Base-by-base conservation (phyloP, 345 rosid species). In the Brassica juncea region DNA sequence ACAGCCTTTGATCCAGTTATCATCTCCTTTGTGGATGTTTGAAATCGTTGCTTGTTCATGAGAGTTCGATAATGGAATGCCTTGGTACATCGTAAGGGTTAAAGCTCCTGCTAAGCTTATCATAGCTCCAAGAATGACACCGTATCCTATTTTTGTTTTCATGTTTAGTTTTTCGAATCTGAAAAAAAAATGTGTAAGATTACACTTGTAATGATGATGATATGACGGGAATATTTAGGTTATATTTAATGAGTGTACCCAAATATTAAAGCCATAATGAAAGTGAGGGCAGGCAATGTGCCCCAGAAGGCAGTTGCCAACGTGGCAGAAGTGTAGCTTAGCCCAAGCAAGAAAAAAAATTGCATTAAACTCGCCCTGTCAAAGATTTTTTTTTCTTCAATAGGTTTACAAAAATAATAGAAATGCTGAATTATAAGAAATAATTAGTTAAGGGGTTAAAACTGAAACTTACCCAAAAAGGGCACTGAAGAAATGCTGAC, bases 251-350 rank as follows among this genome's bases (percentile, higher is more conserved):
- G 2, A 64, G 25, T 16, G 14, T 89, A 88, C 94, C 92, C 75
- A 69, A 90, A 84, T 28, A 90, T 83, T 64, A 91, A 72, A 66
- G 94, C 92, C 89, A 88, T 74, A 31, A 90, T 52, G 80, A 90
- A 90, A 54, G 97, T 91, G 73, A 84, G n/a, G 8, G 88, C 84
- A 23, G 97, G 92, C 39, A 90, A 82, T 70, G 84, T 79, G 80
- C 86, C 88, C 82, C 76, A 35, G 82, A 91, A 91, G 32, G 94
- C 94, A 72, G 87, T 82, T 0, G 86, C 68, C 70, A 88, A 80
- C 35, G 92, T 85, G 44, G 97, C 90, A 7, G 94, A 87, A 25
- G 97, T 88, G 80, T 88, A 81, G 55, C 86, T 76, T 52, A 91
- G 89, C 34, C 97, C 94, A 25, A 86, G 85, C 42, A 91, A 89